Base-by-base conservation (phyloP, 805 yeast genomes). In the Candida schatavii region DNA sequence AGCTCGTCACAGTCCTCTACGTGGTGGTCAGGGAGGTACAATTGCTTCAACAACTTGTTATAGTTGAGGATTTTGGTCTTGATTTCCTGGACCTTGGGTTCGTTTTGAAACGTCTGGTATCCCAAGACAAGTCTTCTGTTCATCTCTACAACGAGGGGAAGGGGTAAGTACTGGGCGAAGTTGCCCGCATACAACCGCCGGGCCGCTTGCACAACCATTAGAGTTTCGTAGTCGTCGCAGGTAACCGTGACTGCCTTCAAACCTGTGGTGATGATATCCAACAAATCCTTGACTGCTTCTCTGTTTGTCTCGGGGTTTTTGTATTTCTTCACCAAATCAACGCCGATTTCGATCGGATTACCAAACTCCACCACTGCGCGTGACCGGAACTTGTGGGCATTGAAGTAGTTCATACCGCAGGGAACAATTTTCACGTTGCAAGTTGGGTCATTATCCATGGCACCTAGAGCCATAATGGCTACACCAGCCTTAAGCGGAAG, bases 361-460 rank as follows among this genome's bases (percentile, higher is more conserved):
- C 99, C 99, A 65, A 90, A 91, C 64, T 91, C 99, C 36, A 93
- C 77, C 14, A 91, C 96, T 2, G 97, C 97, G 52, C 99, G 77
- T 5, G 96, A 88, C 62, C 99, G 77, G 67, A 93, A 91, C 60
- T 87, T 89, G 66, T 91, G 95, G 4, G 97, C 91, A 57, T 88
- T 95, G 75, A 91, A 91, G 64, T 91, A 91, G 64, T 91, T 91
- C 91, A 93, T 84, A 32, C 99, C 99, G 59, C 96, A 89, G 3
- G 98, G 98, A 11, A 93, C 95, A 50, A 91, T 88, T 52, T 83
- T 81, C 3, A 91, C 91, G 43, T 83, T 81, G 45, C 85, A 80
- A 35, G 77, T 75, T 0, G 93, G 88, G 52, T 86, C 77, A 45
- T 79, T 74, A 19, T 81, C 85, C 80, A 90, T 78, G 7, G 98